These are phyloP conservation scores for Fusarium protoensiforme DNA, from an alignment of 2,329 filamentous ascomycete species.

Conservation along the genomic window DNA sequence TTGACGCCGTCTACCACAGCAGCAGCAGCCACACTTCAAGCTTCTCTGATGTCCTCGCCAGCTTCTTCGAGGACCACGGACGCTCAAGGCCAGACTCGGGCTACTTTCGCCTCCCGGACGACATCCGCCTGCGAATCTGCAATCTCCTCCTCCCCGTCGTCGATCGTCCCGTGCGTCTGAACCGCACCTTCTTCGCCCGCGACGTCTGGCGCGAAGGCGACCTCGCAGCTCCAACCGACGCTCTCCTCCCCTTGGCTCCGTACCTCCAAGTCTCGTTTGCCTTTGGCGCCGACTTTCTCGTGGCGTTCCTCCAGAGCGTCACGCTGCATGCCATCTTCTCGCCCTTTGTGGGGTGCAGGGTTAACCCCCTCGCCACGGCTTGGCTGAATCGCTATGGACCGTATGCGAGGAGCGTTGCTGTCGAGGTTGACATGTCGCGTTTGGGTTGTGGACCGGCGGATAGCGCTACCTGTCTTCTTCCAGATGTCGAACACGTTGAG, in stretches of 20 bases:
- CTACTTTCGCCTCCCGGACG: slow-evolving; percentile 42
- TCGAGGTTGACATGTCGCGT: slow-evolving; percentile 56
- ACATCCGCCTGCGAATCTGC: slow-evolving; percentile 44
- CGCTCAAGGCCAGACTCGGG: slow-evolving; percentile 12
- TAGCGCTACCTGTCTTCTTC: slow-evolving; percentile 36
- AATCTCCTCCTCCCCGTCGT: slow-evolving; percentile 32
- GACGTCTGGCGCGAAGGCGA: slow-evolving; percentile 50
- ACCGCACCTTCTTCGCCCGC: slow-evolving; percentile 38
- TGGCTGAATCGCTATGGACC: slow-evolving; percentile 50
- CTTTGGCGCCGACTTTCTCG: slow-evolving; percentile 52
- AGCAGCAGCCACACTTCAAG: slow-evolving; percentile 9
- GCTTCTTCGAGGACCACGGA: slow-evolving; percentile 35
- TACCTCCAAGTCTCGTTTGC: slow-evolving; percentile 48
- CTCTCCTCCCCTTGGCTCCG: slow-evolving; percentile 36
- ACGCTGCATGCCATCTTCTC: slow-evolving; percentile 54
- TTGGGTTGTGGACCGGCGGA: slow-evolving; percentile 46
- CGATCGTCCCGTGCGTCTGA: slow-evolving; percentile 45
- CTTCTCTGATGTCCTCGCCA: slow-evolving; percentile 35
- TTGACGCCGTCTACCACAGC: slow-evolving; percentile 51
- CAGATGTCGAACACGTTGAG: slow-evolving; percentile 42
- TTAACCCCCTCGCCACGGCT: slow-evolving; percentile 49
- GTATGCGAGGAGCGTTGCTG: slow-evolving; percentile 49
- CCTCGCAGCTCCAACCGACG: slow-evolving; percentile 45
- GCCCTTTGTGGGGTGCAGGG: slow-evolving; percentile 46
- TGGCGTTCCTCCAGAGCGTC: slow-evolving; percentile 48